Evolutionary conservation across 768 basidiomycete genomes (phyloP), one percentile per base, ranked within the genome.

Genomic region (Termitomyces sp.): DNA sequence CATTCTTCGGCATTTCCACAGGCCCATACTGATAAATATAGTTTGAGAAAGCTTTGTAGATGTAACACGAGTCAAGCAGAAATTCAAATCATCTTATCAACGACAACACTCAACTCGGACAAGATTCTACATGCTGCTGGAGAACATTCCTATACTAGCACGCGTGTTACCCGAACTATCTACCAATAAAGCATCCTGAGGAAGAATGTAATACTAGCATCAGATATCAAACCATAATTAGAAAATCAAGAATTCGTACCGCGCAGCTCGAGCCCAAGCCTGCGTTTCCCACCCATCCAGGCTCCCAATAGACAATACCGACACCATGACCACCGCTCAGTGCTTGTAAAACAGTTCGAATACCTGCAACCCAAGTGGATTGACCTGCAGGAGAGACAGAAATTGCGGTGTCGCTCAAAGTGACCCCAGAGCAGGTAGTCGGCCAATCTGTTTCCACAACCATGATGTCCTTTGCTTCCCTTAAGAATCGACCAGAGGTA

Each of bases 371-470:
- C 82, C 83, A 85, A 0, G 71, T 73, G 20, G 73, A 68, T 64
- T 87, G 85, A 0, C 84, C 85, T 10, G 76, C 68, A 1, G 74
- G 68, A 2, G 80, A 80, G 5, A 79, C 70, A 0, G 83, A 66
- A 54, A 84, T 74, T 5, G 74, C 72, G 3, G 70, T 67, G 53
- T 80, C 76, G 57, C 79, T 82, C 63, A 84, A 59, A 3, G 76
- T 65, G 6, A 70, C 64, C 22, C 74, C 70, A 63, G 78, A 71
- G 69, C 83, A 85, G 2, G 67, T 62, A 12, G 69, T 79, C 0
- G 84, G 82, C 83, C 83, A 87, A 67, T 87, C 80, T 5, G 84
- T 86, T 68, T 86, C 85, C 6, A 82, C 84, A 20, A 85, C 78
- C 68, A 85, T 79, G 47, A 86, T 69, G 50, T 80, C 72, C 77